Base-by-base conservation (phyloP, 163 green algal genomes). In the Scenedesmus sp. region DNA sequence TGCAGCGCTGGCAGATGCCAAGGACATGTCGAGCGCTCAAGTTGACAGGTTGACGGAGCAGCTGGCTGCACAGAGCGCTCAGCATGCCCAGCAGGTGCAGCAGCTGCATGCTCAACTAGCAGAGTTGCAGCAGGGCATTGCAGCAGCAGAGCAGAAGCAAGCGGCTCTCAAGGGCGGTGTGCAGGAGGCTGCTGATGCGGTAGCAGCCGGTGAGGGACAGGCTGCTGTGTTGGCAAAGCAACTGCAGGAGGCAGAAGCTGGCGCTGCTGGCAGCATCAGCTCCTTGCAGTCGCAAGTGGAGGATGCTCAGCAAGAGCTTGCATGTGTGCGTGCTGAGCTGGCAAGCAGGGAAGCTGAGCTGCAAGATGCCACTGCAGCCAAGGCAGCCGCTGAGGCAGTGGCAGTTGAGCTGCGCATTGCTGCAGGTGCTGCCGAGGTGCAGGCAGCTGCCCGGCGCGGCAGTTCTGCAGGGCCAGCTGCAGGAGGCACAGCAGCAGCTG, bases 21-120 rank as follows among this genome's bases (percentile, higher is more conserved):
- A 73, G 82, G 18, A 73, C n/a, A 49, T 24, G 5, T 33, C 78
- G n/a, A n/a, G 59, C 15, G 30, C n/a, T 30, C 44, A 87, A 18
- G 82, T 87, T 33, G 24, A 30, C 37, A 26, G 49, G n/a, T 33
- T 87, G 46, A n/a, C 78, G 49, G n/a, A 73, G 51, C 51, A 76
- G 3, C 51, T 87, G 33, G 82, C 82, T 35, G 26, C 20, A 30
- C 18, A 46, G 56, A 26, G 12, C 7, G 49, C 35, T 22, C 15
- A 73, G 82, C 82, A 49, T 33, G 26, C 37, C 26, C 82, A 87
- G 51, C 51, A 73, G 12, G 37, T 70, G 37, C 51, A 73, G 82
- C n/a, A 43, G 37, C 82, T 78, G 82, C 82, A 85, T 15, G 42
- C n/a, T 22, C 79, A 87, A n/a, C 51, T 87, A 22, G 82, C n/a